phyloP scores from a whole-genome alignment of 164 flowering plant genomes.

The Sedum album region DNA sequence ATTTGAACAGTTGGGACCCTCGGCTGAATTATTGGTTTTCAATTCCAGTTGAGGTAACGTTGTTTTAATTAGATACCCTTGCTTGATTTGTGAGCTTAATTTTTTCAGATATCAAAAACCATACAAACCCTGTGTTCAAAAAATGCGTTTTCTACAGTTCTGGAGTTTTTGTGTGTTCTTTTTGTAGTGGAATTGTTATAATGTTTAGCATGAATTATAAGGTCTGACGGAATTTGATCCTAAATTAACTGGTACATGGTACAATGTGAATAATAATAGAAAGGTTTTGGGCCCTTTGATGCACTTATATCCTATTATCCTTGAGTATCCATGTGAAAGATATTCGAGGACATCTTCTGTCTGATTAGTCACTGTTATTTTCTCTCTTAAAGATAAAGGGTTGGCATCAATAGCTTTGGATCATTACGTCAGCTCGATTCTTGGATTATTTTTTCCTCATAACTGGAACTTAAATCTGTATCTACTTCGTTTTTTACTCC shows the following conservation, averaged over 20 bases:
- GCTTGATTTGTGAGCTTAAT: not conserved
- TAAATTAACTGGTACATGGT: not conserved
- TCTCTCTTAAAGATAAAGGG: not conserved
- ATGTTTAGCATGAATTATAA: not conserved
- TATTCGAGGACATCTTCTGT: not conserved
- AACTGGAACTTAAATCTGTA: not conserved
- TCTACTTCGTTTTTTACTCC: not conserved
- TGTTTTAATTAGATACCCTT: not conserved
- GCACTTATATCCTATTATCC: not conserved
- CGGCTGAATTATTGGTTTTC: not conserved
- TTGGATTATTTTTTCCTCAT: not conserved
- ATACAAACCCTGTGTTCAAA: not conserved
- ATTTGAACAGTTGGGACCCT: not conserved
- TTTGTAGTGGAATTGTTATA: not conserved
- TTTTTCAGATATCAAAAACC: not conserved
- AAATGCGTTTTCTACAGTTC: not conserved
- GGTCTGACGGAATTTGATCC: not conserved
- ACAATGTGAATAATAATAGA: not conserved
- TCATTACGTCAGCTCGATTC: not conserved
- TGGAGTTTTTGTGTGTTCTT: not conserved
- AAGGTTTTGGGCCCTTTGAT: not conserved
- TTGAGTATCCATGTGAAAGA: not conserved
- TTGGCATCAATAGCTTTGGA: conserved; percentile 5
- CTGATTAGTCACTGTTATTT: not conserved
- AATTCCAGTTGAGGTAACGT: not conserved